These are phyloP conservation scores for Aspergillus panamensis DNA, from an alignment of 495 filamentous ascomycete genomes.

Conservation along the genomic window DNA sequence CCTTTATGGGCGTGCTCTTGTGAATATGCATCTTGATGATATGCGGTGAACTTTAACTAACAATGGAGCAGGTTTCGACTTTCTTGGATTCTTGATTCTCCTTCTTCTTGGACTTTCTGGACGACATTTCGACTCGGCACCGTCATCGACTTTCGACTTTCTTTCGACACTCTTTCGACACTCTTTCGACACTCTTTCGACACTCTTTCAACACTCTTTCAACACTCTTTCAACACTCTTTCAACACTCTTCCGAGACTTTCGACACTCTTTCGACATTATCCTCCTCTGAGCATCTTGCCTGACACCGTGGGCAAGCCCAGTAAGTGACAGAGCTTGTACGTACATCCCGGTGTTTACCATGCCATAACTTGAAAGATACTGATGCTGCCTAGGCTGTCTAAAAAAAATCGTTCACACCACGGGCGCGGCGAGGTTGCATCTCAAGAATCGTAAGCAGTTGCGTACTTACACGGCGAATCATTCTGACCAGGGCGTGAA, in stretches of 20 bases:
- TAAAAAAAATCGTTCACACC: conserved; percentile 11
- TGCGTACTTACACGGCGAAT: neutral
- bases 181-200: too few relatives aligned
- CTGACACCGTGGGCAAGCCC: conserved; percentile 5
- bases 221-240: too few relatives aligned
- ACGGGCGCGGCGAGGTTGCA: neutral
- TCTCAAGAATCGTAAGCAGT: neutral
- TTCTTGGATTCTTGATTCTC: too few relatives aligned
- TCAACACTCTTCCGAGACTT: too few relatives aligned
- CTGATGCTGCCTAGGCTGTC: neutral
- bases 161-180: too few relatives aligned
- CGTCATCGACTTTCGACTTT: too few relatives aligned
- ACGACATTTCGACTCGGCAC: too few relatives aligned
- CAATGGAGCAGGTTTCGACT: neutral
- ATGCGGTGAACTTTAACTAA: neutral
- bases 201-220: too few relatives aligned
- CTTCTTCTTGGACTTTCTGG: too few relatives aligned
- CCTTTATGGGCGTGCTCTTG: conserved; percentile 12
- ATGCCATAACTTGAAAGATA: too few relatives aligned
- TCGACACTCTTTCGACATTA: too few relatives aligned
- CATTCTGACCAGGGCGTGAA: neutral
- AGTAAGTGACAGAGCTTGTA: conserved; percentile 23
- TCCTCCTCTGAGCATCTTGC: neutral
- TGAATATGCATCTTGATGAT: neutral
- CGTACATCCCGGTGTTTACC: neutral